Percentiles rank a stretch among this genome's conserved stretches.
phyloP scores from a whole-genome alignment of 2,329 filamentous ascomycete species.

The Exophiala sp. region DNA sequence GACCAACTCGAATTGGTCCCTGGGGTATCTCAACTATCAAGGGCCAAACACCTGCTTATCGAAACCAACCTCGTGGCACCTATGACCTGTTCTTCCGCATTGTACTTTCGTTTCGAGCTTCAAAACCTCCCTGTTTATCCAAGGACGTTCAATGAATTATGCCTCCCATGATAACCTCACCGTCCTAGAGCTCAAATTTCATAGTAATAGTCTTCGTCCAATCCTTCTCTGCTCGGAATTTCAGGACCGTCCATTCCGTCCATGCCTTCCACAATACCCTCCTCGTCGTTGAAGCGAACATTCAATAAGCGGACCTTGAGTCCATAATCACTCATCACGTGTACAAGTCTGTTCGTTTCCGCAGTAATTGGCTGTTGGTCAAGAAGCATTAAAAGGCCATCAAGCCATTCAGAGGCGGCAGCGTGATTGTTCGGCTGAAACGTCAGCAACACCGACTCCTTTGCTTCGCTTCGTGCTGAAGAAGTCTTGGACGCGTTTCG shows the following conservation, averaged over 20 bases:
- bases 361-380: slow-evolving; percentile 96
- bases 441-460: slow-evolving; percentile 75
- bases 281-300: slow-evolving; percentile 79
- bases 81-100: not conserved
- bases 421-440: slow-evolving; percentile 76
- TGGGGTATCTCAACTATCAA: slow-evolving; percentile 3
- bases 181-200: slow-evolving; percentile 43
- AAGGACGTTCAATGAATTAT: slow-evolving; percentile 6
- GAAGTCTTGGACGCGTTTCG: slow-evolving; percentile 30
- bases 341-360: slow-evolving; percentile 86
- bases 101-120: not conserved
- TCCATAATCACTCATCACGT: slow-evolving; percentile 82
- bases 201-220: slow-evolving; percentile 94
- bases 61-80: not conserved
- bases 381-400: slow-evolving; percentile 89
- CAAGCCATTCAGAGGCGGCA: slow-evolving; percentile 91
- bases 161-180: not conserved
- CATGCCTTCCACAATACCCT: slow-evolving; percentile 59
- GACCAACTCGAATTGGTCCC: not conserved
- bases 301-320: slow-evolving; percentile 90
- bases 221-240: slow-evolving; percentile 75
- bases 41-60: not conserved
- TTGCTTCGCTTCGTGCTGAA: slow-evolving; percentile 32
- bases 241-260: slow-evolving; percentile 54
- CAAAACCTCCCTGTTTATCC: slow-evolving; percentile 2